Evolutionary conservation across 164 flowering plant genomes (phyloP), one percentile per base, ranked within the genome.

Genomic region (Saururus chinensis): DNA sequence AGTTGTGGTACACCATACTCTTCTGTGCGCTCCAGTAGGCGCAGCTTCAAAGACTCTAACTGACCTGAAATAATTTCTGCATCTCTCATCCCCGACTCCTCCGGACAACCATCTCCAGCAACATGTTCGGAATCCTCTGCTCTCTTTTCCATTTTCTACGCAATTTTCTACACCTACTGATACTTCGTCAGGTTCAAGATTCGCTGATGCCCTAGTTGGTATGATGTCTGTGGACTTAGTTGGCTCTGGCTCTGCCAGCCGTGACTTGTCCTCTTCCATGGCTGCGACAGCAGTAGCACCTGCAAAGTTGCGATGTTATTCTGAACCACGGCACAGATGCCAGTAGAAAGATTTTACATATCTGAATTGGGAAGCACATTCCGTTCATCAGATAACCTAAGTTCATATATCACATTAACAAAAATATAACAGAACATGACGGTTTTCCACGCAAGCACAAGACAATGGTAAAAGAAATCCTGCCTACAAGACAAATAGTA

Each of bases 1-100:
- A 95, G 87, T 77, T 86, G 89, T 9, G 99, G 97, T 57, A 95
- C 80, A 40, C 76, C 80, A 58, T 83, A 91, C 23, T 69, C 82
- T 63, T 77, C 77, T 0, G 85, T 81, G 10, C 71, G 73, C 63
- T 79, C 86, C 64, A 88, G 60, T 55, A 91, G 71, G 9, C 62
- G 76, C 65, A 67, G 77, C 81, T 84, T 91, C 52, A 86, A 40
- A 16, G 78, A 61, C 56, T 88, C 49, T 45, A 45, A 45, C 49
- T 91, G 21, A 81, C 73, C 68, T 79, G 64, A 40, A n/a, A 70
- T 59, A 56, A 74, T 52, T 23, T 87, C 88, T 42, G 20, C 78
- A 68, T 87, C 87, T 10, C 64, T 60, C 84, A 85, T 76, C 40
- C 60, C 26, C n/a, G 56, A 64, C 62, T 77, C 84, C 49, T 76